Base-by-base conservation (phyloP, 1,139 yeast genomes). In the Yamadazyma membranifaciens region DNA sequence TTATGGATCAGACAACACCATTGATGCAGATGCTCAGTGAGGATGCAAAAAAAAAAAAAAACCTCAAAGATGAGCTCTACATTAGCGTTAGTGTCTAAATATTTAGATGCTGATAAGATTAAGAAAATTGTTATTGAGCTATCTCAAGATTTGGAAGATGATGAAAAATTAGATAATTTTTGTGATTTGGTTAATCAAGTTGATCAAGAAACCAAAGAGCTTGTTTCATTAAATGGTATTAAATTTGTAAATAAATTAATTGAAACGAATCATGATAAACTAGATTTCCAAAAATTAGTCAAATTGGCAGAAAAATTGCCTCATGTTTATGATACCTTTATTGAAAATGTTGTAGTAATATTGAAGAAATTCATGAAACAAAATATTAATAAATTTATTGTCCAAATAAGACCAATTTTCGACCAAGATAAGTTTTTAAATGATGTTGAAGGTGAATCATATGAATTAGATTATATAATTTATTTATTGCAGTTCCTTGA, bases 161-260 rank as follows among this genome's bases (percentile, higher is more conserved):
- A 24, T 9, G 39, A 27, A 3, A 37, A 44, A 4, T 27, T 58
- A 4, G 46, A 52, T 9, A 60, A 63, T 1, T 58, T 73, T 27
- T 63, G 68, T 50, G 76, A 71, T 27, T 46, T 73, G 22, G 43
- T 69, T 14, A 60, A 57, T 9, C 59, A 55, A 10, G 54, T 63
- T 3, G 63, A 66, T 28, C 46, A 51, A 6, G 41, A 50, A 5
- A 44, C 59, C 7, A 49, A 50, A 17, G 37, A 41, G 6, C 47
- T 52, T 9, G 51, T 64, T 4, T 56, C 56, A 39, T 37, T 52
- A 4, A 46, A 54, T n/a, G 49, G 69, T 13, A 43, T 50, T 6
- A 38, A 45, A 4, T 65, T 54, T 42, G 52, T 57, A 34, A 43
- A 47, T 27, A 11, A 33, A 6, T 31, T 50, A 11, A 42, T 46